These are phyloP conservation scores for Amesomyces nigricolor DNA, from an alignment of 2,329 filamentous ascomycete species.

Conservation along the genomic window DNA sequence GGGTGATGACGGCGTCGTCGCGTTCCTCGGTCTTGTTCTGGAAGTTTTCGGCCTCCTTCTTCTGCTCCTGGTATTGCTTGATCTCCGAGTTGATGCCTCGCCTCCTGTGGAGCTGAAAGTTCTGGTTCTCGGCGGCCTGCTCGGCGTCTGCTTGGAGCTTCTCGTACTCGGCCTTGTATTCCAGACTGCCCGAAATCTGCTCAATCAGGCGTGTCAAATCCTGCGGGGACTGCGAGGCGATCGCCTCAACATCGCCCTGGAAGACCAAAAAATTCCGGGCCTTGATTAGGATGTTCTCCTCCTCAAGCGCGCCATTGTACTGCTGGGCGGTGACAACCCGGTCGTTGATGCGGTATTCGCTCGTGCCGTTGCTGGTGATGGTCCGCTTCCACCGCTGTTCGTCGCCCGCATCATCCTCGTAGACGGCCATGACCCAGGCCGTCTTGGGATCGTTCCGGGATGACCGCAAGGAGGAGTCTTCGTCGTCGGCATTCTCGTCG, in stretches of 20 bases:
- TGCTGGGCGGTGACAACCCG: slow-evolving; percentile 79
- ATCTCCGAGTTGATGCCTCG: slow-evolving; percentile 96
- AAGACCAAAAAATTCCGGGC: slow-evolving; percentile 97
- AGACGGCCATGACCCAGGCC: slow-evolving; percentile 99
- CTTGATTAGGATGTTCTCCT: slow-evolving; percentile 96
- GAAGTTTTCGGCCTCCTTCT: slow-evolving; percentile 89
- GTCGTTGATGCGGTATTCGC: slow-evolving; percentile 97
- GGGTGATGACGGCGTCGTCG: slow-evolving; percentile 84
- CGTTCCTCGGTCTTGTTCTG: slow-evolving; percentile 85
- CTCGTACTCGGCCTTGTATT: slow-evolving; percentile 93
- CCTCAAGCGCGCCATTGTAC: slow-evolving; percentile 88
- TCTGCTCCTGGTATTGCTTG: slow-evolving; percentile 95
- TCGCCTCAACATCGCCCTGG: slow-evolving; percentile 95
- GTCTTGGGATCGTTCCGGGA: slow-evolving; percentile 82
- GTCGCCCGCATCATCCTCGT: slow-evolving; percentile 93
- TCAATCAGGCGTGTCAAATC: slow-evolving; percentile 92
- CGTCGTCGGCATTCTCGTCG: slow-evolving; percentile 50
- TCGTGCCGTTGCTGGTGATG: slow-evolving; percentile 81
- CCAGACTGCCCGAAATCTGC: slow-evolving; percentile 93
- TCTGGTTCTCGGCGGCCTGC: slow-evolving; percentile 81
- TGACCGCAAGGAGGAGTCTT: slow-evolving; percentile 53
- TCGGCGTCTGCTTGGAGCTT: slow-evolving; percentile 80
- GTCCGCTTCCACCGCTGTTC: slow-evolving; percentile 94
- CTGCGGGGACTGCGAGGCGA: slow-evolving; percentile 89
- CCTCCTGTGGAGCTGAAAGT: slow-evolving; percentile 79